phyloP scores from a whole-genome alignment of 106 monocot genomes.

The Dioscorea dumetorum region DNA sequence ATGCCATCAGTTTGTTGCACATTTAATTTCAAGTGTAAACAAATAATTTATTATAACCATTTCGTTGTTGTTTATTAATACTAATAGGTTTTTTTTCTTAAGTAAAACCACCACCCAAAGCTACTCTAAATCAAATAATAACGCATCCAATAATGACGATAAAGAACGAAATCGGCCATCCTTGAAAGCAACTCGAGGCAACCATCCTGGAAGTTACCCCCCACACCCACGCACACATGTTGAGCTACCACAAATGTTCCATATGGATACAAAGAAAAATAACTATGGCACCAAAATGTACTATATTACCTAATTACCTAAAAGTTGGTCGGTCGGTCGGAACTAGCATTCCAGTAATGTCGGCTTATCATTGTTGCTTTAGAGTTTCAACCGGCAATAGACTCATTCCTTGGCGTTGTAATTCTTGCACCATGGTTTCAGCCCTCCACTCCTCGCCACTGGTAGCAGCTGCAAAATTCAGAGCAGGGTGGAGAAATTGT shows the following conservation, averaged over 20 bases:
- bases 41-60: too few species aligned
- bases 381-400: neutral
- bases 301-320: neutral
- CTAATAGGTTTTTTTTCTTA: too few species aligned
- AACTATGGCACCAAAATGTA: neutral
- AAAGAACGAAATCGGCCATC: too few species aligned
- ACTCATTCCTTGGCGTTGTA: neutral
- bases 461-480: constrained; percentile 16
- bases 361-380: neutral
- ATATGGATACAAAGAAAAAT: neutral
- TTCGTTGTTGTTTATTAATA: too few species aligned
- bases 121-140: too few species aligned
- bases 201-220: neutral
- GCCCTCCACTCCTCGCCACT: constrained; percentile 13
- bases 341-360: neutral
- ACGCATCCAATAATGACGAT: too few species aligned
- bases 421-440: constrained; percentile 12
- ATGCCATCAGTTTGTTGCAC: too few species aligned
- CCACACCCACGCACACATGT: neutral
- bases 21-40: too few species aligned
- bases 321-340: neutral
- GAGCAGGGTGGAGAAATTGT: too few species aligned
- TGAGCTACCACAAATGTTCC: neutral
- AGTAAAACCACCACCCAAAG: too few species aligned
- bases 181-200: too few species aligned